phyloP scores from a whole-genome alignment of 75 land plant species.

The Pinus albicaulis region DNA sequence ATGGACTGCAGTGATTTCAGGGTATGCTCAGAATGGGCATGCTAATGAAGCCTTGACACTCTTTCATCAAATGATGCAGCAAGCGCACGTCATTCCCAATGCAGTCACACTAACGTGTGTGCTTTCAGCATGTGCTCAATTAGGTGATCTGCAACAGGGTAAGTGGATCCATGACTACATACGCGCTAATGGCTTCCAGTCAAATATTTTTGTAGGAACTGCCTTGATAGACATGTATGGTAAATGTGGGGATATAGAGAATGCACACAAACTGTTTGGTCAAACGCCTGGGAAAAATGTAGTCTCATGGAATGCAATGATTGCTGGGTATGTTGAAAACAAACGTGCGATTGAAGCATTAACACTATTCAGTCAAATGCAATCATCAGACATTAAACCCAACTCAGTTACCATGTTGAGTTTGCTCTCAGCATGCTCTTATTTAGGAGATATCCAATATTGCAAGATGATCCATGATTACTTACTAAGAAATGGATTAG shows the following conservation, averaged over 20 bases:
- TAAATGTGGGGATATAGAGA: conserved; percentile 21
- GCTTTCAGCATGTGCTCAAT: not conserved
- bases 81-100: not conserved
- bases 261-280: conserved; percentile 22
- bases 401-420: conserved; percentile 16
- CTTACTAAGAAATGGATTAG: conserved; percentile 30
- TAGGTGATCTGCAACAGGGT: not conserved
- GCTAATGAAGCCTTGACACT: not conserved
- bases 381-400: conserved; percentile 12
- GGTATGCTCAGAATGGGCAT: not conserved
- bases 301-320: not conserved
- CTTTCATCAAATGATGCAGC: conserved; percentile 8
- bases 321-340: conserved; percentile 21
- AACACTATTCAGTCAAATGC: conserved; percentile 11
- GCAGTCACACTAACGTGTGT: not conserved
- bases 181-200: conserved; percentile 3
- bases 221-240: conserved; percentile 38
- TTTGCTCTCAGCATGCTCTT: conserved; percentile 24
- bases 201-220: conserved; percentile 15
- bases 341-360: conserved; percentile 7
- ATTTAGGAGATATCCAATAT: not conserved
- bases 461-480: conserved; percentile 38
- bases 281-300: not conserved
- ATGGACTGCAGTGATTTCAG: not conserved
- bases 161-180: conserved; percentile 12